phyloP scores from a whole-genome alignment of 202 grass and related monocot species.

The Schoenoplectus tabernaemontani region DNA sequence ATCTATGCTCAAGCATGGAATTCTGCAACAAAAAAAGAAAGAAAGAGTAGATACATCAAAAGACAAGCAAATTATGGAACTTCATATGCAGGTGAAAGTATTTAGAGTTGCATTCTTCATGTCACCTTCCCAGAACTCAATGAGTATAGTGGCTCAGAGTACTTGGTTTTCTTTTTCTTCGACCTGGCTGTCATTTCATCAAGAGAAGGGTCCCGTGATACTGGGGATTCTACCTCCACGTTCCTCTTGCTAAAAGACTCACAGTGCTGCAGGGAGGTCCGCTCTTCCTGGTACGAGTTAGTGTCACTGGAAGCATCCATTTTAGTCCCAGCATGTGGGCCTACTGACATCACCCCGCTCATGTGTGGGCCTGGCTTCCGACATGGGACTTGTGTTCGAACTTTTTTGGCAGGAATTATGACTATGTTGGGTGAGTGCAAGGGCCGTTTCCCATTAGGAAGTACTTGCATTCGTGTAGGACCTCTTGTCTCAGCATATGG shows the following conservation, averaged over 20 bases:
- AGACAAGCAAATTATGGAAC: not conserved
- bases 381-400: conserved; percentile 56
- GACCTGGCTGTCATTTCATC: conserved; percentile 65
- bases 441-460: conserved; percentile 65
- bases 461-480: conserved; percentile 38
- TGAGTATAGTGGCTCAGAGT: conserved; percentile 35
- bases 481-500: conserved; percentile 46
- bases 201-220: conserved; percentile 51
- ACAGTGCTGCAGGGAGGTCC: conserved; percentile 57
- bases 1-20: conserved; percentile 45
- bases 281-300: conserved; percentile 87
- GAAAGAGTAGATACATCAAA: conserved; percentile 32
- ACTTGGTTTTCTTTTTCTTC: conserved; percentile 95
- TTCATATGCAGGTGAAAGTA: not conserved
- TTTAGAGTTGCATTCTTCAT: conserved; percentile 4
- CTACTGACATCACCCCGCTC: conserved; percentile 30
- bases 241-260: conserved; percentile 61
- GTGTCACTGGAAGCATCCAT: conserved; percentile 91
- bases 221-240: conserved; percentile 60
- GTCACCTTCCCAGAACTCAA: conserved; percentile 69
- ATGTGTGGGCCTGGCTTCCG: conserved; percentile 42
- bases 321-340: conserved; percentile 61
- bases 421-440: conserved; percentile 44
- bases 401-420: conserved; percentile 66
- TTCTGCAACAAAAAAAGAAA: conserved; percentile 46